A percentile compares a stretch with the other conserved stretches of the same genome.
phyloP scores from a whole-genome alignment of 768 basidiomycete species.

The Mycena polygramma region DNA sequence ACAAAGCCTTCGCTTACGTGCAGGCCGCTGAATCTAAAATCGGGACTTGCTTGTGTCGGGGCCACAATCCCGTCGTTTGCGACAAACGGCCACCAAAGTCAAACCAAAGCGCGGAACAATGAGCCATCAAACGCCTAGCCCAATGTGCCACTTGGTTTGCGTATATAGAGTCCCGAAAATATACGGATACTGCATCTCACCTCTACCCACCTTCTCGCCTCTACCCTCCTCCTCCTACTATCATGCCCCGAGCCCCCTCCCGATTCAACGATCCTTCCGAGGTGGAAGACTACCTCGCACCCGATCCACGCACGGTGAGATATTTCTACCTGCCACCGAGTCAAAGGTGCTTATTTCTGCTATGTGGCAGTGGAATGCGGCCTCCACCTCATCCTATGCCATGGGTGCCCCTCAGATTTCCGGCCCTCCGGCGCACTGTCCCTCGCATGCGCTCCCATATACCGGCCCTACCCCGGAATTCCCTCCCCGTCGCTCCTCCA shows the following conservation, averaged over 20 bases:
- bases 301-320: slow-evolving; percentile 8
- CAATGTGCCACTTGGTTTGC: not conserved
- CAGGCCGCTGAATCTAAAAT: not conserved
- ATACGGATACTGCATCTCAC: too few species aligned
- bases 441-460: too few species aligned
- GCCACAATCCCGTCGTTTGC: not conserved
- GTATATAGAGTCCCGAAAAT: not conserved
- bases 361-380: slow-evolving; percentile 2
- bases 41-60: not conserved
- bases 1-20: not conserved
- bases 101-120: slow-evolving; percentile 24
- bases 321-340: too few species aligned
- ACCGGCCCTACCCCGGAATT: not conserved
- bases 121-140: slow-evolving; percentile 14
- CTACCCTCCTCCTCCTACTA: too few species aligned
- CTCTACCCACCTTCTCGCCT: too few species aligned
- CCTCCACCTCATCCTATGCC: not conserved
- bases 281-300: slow-evolving; percentile 2
- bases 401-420: too few species aligned
- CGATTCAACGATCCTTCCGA: slow-evolving; percentile 8
- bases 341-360: not conserved
- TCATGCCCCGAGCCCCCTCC: slow-evolving; percentile 5
- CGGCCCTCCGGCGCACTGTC: too few species aligned
- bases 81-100: slow-evolving; percentile 3
- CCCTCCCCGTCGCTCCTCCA: not conserved